Base-by-base conservation (phyloP, 2,329 filamentous ascomycete species). In the Cladosporium sp. region DNA sequence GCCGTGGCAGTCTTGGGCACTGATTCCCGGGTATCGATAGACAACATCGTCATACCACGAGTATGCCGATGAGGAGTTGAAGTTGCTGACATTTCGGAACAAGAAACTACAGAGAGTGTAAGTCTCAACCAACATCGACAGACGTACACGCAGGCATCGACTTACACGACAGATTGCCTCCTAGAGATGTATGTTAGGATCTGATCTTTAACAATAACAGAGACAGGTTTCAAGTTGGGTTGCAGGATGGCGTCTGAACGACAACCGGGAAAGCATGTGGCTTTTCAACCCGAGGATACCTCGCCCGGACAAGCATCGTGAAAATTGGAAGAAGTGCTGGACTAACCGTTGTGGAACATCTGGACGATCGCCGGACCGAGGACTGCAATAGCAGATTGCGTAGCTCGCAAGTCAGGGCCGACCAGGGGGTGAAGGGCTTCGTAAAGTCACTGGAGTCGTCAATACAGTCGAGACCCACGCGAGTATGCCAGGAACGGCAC, bases 331-430 rank as follows among this genome's bases (percentile, higher is more conserved):
- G 41, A 52, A 54, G 48, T 49, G 55, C 46, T 50, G 43, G 47
- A 63, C 62, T 60, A 49, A 65, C 62, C 57, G 56, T 55, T 59
- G 59, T 62, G 55, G 50, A 59, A 58, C 57, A 59, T 60, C 50
- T 46, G 52, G 47, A 52, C 50, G 49, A 53, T 58, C 53, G 52
- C 53, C 41, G 42, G 32, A 50, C 36, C 43, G 53, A 43, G 52
- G 51, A 56, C 50, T 57, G 52, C 50, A 56, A 57, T 55, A 58
- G 49, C 53, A 54, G 50, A 38, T 40, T 51, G 50, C 43, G 55
- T 49, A 51, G 53, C 43, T 39, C 36, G 46, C 50, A 64, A 55
- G 57, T 58, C 54, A 61, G 57, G 60, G 58, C 56, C 51, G 30
- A 46, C 33, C 27, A 38, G 40, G 49, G 58, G 62, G 62, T 63